Evolutionary conservation across 179 eudicot genomes (phyloP), one percentile per base, ranked within the genome.

Genomic region (Beta lomatogona): DNA sequence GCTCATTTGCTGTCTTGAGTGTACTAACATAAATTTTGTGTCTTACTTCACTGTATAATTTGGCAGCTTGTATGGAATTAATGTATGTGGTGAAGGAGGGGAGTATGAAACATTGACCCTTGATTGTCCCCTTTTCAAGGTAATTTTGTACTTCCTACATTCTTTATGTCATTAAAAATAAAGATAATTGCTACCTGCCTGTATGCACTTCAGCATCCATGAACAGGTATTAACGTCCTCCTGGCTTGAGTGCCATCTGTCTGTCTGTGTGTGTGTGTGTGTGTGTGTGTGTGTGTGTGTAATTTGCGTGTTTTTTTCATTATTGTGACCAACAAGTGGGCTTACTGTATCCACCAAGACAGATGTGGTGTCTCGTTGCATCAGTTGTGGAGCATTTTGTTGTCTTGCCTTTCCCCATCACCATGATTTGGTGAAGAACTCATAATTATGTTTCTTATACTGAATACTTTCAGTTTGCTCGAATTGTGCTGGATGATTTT

Each of bases 71-170:
- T 96, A 96, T 87, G 97, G 98, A 79, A 90, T 91, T 73, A 96
- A 96, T 87, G 94, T 96, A 46, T 96, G 98, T 86, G 99, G 99
- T 77, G 99, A 96, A 91, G 99, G 99, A 78, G 99, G 99, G 80
- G 99, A 96, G 87, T 96, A 96, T 86, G 99, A 96, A 88, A 90
- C 99, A 53, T 85, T 96, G 74, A 96, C 99, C 22, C 94, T 96
- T 45, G 96, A 96, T 83, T 96, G 99, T 76, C 98, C 99, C 77
- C 94, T 96, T 71, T 96, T 96, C 81, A 90, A 89, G 86, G 99
- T 91, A 85, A 81, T 89, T 77, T 71, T 50, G 71, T 61, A 19
- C 54, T 21, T 19, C 41, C 25, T 31, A 16, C 59, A 21, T 9
- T 63, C 77, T 25, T 82, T 22, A 21, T 83, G 45, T 60, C 21